Conservation (phyloP, 2,329 filamentous ascomycete species). For the Sclerotinia subarctica region DNA sequence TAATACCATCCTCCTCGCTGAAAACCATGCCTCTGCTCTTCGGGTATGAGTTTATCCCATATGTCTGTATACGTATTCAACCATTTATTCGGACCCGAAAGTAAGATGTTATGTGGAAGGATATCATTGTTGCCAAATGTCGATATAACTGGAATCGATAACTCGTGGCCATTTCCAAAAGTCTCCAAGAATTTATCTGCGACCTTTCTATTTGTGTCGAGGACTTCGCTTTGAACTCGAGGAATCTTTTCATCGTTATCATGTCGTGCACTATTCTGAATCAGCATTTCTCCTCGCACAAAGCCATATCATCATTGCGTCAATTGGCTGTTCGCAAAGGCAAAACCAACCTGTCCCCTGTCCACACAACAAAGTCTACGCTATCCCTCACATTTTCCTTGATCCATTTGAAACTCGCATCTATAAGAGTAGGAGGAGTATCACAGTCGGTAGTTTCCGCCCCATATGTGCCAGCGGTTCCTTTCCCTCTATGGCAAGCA, state of each 20-base stretch:
- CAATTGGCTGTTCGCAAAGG: conserved; percentile 42
- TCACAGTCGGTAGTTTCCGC: conserved; percentile 88
- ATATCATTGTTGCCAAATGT: conserved; percentile 98
- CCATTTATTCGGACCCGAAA: conserved; percentile 81
- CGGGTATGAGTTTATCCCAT: conserved; percentile 85
- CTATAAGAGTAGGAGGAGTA: conserved; percentile 72
- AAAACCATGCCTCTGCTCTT: conserved; percentile 88
- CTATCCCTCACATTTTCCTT: conserved; percentile 69
- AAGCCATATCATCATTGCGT: conserved; percentile 5
- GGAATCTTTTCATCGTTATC: conserved; percentile 82
- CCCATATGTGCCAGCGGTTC: conserved; percentile 76
- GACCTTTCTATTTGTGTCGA: conserved; percentile 71
- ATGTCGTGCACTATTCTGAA: conserved; percentile 52
- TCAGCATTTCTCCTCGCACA: conserved; percentile 11
- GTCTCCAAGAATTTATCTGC: conserved; percentile 72
- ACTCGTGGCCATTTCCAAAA: conserved; percentile 59
- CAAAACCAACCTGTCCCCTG: conserved; percentile 64
- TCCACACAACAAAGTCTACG: conserved; percentile 91
- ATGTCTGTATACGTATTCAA: conserved; percentile 72
- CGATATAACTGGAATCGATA: conserved; percentile 77
- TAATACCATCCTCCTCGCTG: conserved; percentile 92
- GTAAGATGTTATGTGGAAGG: conserved; percentile 91
- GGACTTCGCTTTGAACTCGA: conserved; percentile 71
- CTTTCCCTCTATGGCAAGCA: conserved; percentile 77
- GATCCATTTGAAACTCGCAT: conserved; percentile 91